Conservation (phyloP, 805 yeast genomes). For the Candida endomychidarum region DNA sequence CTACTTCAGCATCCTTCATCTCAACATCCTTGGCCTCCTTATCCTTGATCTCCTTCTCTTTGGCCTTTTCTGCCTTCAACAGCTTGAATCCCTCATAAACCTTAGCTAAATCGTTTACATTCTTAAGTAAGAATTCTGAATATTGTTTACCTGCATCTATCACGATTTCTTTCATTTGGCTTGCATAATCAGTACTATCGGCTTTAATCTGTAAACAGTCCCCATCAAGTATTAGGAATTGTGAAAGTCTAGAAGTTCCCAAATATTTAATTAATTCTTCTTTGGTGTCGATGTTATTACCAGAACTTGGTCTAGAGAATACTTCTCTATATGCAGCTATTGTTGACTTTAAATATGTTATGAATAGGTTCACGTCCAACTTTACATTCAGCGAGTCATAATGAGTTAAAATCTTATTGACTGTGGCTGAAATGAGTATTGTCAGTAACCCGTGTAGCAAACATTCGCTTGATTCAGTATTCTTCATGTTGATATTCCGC, state of each 20-base stretch:
- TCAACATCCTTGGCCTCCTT: conserved; percentile 6
- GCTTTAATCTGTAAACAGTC: conserved; percentile 23
- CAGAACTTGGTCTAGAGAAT: conserved; percentile 14
- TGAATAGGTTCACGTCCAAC: conserved; percentile 11
- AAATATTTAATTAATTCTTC: conserved; percentile 16
- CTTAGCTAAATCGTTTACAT: conserved; percentile 21
- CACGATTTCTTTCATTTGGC: conserved; percentile 22
- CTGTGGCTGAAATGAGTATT: conserved; percentile 14
- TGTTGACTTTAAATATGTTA: conserved; percentile 9
- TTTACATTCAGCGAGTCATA: conserved; percentile 13
- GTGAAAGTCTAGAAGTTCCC: conserved; percentile 16
- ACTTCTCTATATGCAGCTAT: conserved; percentile 10
- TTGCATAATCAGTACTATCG: conserved; percentile 20
- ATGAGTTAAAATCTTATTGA: conserved; percentile 11
- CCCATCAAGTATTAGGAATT: conserved; percentile 22
- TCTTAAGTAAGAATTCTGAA: conserved; percentile 20
- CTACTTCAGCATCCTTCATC: conserved; percentile 14
- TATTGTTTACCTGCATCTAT: conserved; percentile 22
- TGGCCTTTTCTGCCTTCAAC: conserved; percentile 1
- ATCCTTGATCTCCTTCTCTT: conserved; percentile 3
- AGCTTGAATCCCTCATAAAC: conserved; percentile 4
- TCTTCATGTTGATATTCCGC: neutral
- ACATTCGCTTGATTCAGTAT: conserved; percentile 10
- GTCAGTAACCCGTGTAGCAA: conserved; percentile 14
- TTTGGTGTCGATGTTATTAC: conserved; percentile 12